A percentile compares a stretch with the other conserved stretches of the same genome.
These are phyloP conservation scores for Candida broadrunensis DNA, from an alignment of 805 yeast species.

Conservation along the genomic window DNA sequence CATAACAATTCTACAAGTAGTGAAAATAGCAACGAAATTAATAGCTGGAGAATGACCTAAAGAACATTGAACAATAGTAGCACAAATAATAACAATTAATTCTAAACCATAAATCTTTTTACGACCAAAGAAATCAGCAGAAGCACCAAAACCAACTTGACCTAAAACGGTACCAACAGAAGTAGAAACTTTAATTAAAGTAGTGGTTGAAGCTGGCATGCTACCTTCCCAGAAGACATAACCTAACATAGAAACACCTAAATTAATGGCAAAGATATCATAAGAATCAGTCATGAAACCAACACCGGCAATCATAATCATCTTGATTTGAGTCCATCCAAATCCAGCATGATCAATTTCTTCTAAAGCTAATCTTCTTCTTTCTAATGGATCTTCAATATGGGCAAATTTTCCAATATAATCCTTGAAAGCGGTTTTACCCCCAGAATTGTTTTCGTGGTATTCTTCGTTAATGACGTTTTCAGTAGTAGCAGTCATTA, in stretches of 20 bases:
- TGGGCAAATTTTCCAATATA: conserved; percentile 76
- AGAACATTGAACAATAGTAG: conserved; percentile 75
- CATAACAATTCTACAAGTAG: conserved; percentile 79
- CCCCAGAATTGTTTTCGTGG: conserved; percentile 43
- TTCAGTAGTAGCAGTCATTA: not conserved
- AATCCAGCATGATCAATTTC: conserved; percentile 77
- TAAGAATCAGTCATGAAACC: conserved; percentile 93
- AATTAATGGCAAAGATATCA: conserved; percentile 86
- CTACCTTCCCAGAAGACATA: conserved; percentile 68
- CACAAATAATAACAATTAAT: conserved; percentile 77
- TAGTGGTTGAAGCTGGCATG: conserved; percentile 69
- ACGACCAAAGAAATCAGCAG: conserved; percentile 83
- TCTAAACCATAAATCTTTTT: conserved; percentile 85
- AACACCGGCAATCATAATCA: conserved; percentile 84
- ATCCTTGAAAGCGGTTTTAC: conserved; percentile 85
- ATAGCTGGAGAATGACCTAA: conserved; percentile 71
- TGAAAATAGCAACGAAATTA: conserved; percentile 68
- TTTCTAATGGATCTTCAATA: conserved; percentile 79
- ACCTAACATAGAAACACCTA: conserved; percentile 75
- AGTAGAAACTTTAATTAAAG: conserved; percentile 81
- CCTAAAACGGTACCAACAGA: conserved; percentile 94
- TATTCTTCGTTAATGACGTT: not conserved
- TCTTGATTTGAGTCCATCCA: conserved; percentile 81
- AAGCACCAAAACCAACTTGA: conserved; percentile 77
- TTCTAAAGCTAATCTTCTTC: conserved; percentile 82